These are phyloP conservation scores for Glomus cerebriforme DNA, from an alignment of 192 early-diverging fungal genomes.

Conservation along the genomic window DNA sequence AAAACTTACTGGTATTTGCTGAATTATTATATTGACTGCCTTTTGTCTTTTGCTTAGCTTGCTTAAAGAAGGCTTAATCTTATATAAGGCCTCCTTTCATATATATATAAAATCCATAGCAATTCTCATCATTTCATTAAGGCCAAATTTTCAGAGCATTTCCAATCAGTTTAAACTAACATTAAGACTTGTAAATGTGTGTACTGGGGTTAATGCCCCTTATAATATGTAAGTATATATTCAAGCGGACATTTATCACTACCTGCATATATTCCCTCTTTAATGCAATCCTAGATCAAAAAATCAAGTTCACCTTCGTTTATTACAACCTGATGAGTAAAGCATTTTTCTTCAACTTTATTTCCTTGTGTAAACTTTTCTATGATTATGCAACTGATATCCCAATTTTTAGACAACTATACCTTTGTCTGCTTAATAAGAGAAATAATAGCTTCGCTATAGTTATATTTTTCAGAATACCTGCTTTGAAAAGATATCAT, in stretches of 20 bases:
- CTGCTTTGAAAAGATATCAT: constrained; percentile 3
- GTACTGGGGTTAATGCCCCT: no score
- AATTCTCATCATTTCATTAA: constrained; percentile 7
- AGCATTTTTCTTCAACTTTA: constrained; percentile 18
- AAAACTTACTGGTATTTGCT: no score
- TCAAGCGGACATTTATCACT: no score
- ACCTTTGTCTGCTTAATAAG: constrained; percentile 24
- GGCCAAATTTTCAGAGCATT: constrained; percentile 1
- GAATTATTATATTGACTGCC: no score
- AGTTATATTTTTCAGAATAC: constrained; percentile 18
- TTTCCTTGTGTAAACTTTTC: constrained; percentile 9
- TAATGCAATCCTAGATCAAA: no score
- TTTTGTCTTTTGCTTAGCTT: no score
- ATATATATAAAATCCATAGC: constrained; percentile 16
- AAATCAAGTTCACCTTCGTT: no score
- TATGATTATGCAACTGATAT: constrained; percentile 24
- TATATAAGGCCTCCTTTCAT: background rate
- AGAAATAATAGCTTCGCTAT: constrained; percentile 22
- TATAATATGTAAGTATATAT: no score
- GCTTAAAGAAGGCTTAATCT: no score
- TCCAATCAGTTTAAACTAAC: background rate
- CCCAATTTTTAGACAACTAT: no score
- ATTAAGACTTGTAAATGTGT: no score
- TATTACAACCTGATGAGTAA: constrained; percentile 22
- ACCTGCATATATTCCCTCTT: no score